Evolutionary conservation across 129 eudicot species (phyloP), one percentile per base, ranked within the genome.

Genomic region (Helianthus tuberosus): DNA sequence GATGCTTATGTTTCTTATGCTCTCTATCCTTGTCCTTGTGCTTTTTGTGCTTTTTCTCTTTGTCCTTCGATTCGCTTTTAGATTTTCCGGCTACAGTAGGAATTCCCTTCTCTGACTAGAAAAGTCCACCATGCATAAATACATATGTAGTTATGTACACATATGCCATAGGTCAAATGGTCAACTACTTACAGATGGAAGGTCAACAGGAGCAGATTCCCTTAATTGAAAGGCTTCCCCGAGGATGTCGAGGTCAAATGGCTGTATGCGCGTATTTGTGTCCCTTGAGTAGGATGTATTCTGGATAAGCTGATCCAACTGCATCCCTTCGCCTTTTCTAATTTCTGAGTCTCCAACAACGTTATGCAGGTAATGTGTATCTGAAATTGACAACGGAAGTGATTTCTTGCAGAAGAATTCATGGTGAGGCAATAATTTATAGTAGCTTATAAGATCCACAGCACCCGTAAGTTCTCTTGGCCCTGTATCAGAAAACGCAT

Each of bases 391-490:
- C 64, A 84, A 75, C 8, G 97, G 97, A 83, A 91, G 97, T 43
- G 97, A 32, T 82, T 78, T 91, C 82, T 91, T 91, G 92, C 97
- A 88, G 86, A 91, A 91, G 82, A 88, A 91, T 67, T 89, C 97
- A 32, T 91, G 84, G 58, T 86, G 97, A 63, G 96, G 90, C 58
- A 84, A 76, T 80, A 91, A 79, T 51, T 89, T 91, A 78, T 80
- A 89, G 71, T 86, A 89, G 78, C 77, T 84, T 54, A 91, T 85
- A 75, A 91, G 93, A 84, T 91, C 96, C 74, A 82, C 86, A 49
- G 97, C 96, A 79, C 96, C 97, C 6, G 97, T 91, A 76, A 91
- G 92, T 73, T 91, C 96, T 70, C 84, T 86, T 50, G 97, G 90
- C 71, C 97, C 95, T 88, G 46, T 27, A 14, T 44, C 39, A 66